Conservation (phyloP, 257 asterid species). For the Fraxinus anomala region DNA sequence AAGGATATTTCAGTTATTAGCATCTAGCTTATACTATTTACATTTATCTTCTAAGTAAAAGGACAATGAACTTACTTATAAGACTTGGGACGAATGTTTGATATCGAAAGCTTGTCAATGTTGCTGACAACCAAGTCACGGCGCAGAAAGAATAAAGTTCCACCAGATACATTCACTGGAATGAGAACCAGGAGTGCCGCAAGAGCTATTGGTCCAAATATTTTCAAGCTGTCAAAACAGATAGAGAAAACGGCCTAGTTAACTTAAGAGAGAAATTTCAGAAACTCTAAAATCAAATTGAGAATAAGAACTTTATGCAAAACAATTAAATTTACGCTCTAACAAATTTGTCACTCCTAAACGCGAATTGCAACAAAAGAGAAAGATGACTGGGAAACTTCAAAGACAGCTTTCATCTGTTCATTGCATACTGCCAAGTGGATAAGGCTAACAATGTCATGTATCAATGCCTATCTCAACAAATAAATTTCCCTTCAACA, state of each 20-base stretch:
- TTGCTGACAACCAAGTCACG: slow-evolving; percentile 83
- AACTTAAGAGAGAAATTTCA: slow-evolving; percentile 10
- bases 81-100: slow-evolving; percentile 80
- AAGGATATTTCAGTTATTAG: not conserved
- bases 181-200: slow-evolving; percentile 82
- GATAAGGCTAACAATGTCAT: not conserved
- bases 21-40: not conserved
- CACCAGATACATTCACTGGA: slow-evolving; percentile 86
- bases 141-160: slow-evolving; percentile 63
- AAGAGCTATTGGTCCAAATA: slow-evolving; percentile 78
- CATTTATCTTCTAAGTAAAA: slow-evolving; percentile 12
- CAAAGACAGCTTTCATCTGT: not conserved
- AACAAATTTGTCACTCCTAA: not conserved
- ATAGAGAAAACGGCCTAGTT: slow-evolving; percentile 10
- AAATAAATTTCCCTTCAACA: not conserved
- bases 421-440: not conserved
- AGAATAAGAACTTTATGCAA: not conserved
- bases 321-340: not conserved
- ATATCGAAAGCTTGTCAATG: slow-evolving; percentile 97
- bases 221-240: slow-evolving; percentile 61
- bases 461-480: not conserved
- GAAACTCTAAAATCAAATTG: slow-evolving; percentile 14
- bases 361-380: not conserved
- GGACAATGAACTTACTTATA: slow-evolving; percentile 58
- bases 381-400: not conserved